phyloP scores from a whole-genome alignment of 176 grass and related monocot species.

The Hsuehochloa calcarea region DNA sequence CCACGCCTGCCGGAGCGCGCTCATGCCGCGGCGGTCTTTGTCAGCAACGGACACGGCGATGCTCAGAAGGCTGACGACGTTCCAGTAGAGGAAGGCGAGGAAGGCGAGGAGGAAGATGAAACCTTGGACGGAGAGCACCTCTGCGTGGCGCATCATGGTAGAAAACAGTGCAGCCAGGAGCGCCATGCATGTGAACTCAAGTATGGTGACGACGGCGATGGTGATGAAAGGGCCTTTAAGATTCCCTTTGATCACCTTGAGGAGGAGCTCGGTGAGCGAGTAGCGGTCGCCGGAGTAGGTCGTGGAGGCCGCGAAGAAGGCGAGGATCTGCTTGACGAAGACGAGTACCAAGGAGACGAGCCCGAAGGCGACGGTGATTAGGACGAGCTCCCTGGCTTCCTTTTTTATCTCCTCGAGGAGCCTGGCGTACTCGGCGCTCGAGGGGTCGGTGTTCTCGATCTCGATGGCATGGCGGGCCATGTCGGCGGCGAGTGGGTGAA shows the following conservation, averaged over 20 bases:
- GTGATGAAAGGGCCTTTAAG: conserved; percentile 23
- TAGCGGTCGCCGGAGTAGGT: conserved; percentile 39
- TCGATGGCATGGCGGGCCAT: not conserved
- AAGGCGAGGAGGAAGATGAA: not conserved
- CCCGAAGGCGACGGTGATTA: not conserved
- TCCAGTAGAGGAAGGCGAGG: conserved; percentile 12
- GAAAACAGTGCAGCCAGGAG: not conserved
- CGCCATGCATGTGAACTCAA: not conserved
- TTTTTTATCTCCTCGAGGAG: not conserved
- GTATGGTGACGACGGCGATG: not conserved
- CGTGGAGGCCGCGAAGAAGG: conserved; percentile 21
- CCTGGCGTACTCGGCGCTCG: conserved; percentile 10
- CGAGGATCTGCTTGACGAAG: not conserved
- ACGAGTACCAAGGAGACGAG: not conserved
- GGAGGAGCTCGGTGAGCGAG: not conserved
- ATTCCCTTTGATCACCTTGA: conserved; percentile 8
- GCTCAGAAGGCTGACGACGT: not conserved
- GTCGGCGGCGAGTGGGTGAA: not conserved
- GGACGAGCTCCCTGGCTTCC: not conserved
- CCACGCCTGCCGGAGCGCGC: not conserved
- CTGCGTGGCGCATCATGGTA: not conserved
- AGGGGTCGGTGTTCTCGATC: conserved; percentile 1
- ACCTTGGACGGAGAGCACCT: not conserved
- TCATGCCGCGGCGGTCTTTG: not conserved
- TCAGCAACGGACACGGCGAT: not conserved